Conservation (phyloP, 2,329 filamentous ascomycete species). For the Bertia moriformis region DNA sequence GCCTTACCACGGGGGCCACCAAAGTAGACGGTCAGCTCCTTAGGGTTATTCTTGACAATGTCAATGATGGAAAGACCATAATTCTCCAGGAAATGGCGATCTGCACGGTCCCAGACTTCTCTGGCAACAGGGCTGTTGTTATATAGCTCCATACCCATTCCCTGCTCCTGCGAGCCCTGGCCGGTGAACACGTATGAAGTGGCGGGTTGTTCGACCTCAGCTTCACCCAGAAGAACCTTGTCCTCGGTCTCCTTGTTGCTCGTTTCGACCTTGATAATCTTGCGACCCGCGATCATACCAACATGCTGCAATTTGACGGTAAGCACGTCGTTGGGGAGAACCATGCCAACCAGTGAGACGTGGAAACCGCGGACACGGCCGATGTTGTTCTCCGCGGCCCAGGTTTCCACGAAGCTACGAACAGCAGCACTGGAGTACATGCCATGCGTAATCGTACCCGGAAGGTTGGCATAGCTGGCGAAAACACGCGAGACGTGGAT, state of each 20-base stretch:
- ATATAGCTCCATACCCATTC: slow-evolving; percentile 28
- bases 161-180: slow-evolving; percentile 20
- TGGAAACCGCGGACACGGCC: slow-evolving; percentile 11
- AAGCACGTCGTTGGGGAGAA: slow-evolving; percentile 16
- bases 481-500: slow-evolving; percentile 21
- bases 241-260: slow-evolving; percentile 12
- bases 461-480: slow-evolving; percentile 16
- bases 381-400: slow-evolving; percentile 6
- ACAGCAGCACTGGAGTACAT: slow-evolving; percentile 19
- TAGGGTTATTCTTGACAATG: slow-evolving; percentile 21
- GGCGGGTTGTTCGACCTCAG: slow-evolving; percentile 12
- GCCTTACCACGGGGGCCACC: slow-evolving; percentile 14
- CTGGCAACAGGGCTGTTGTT: slow-evolving; percentile 12
- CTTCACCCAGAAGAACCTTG: slow-evolving; percentile 14
- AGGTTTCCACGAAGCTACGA: slow-evolving; percentile 10
- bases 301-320: slow-evolving; percentile 14
- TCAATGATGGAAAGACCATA: slow-evolving; percentile 17
- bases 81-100: slow-evolving; percentile 14
- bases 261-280: slow-evolving; percentile 16
- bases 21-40: slow-evolving; percentile 18
- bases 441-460: slow-evolving; percentile 22
- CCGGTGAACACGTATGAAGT: slow-evolving; percentile 23
- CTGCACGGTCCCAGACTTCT: slow-evolving; percentile 18
- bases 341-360: slow-evolving; percentile 18
- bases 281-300: slow-evolving; percentile 16